Evolutionary conservation across 2,329 filamentous ascomycete genomes (phyloP).

Genomic region (Epichloe amarillans): DNA sequence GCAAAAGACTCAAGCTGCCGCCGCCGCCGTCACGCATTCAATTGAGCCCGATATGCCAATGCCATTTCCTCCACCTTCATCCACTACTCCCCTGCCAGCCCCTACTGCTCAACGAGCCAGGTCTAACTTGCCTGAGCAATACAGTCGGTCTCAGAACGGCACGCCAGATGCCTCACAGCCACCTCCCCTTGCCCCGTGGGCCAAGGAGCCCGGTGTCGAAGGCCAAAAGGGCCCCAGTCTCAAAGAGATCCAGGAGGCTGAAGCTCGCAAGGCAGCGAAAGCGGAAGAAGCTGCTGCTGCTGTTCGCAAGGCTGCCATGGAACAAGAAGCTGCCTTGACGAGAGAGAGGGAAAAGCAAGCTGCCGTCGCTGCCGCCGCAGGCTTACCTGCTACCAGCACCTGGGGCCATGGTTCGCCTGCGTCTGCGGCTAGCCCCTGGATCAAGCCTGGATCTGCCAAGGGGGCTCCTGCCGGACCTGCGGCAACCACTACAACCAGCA

Average conservation of each 20-base stretch:
- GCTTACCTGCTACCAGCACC: slow-evolving; percentile 75
- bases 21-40: slow-evolving; percentile 31
- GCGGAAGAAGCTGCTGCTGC: slow-evolving; percentile 70
- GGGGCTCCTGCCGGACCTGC: slow-evolving; percentile 13
- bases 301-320: slow-evolving; percentile 61
- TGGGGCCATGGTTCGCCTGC: slow-evolving; percentile 74
- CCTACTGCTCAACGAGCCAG: slow-evolving; percentile 76
- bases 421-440: slow-evolving; percentile 52
- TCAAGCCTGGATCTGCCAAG: slow-evolving; percentile 43
- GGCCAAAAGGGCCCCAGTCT: slow-evolving; percentile 74
- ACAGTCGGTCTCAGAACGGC: slow-evolving; percentile 58
- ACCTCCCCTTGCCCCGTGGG: slow-evolving; percentile 85
- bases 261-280: slow-evolving; percentile 85
- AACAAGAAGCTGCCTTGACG: slow-evolving; percentile 58
- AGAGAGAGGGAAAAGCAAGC: slow-evolving; percentile 43
- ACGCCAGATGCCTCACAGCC: slow-evolving; percentile 51
- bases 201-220: slow-evolving; percentile 62
- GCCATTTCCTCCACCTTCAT: slow-evolving; percentile 59
- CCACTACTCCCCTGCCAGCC: slow-evolving; percentile 71
- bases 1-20: slow-evolving; percentile 54
- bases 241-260: slow-evolving; percentile 92
- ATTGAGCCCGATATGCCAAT: slow-evolving; percentile 54
- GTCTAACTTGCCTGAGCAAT: slow-evolving; percentile 70
- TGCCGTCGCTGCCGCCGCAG: slow-evolving; percentile 49
- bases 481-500: slow-evolving; percentile 14